Evolutionary conservation across 73 alveolate genomes (phyloP).

Genomic region (Paramecium bursaria): DNA sequence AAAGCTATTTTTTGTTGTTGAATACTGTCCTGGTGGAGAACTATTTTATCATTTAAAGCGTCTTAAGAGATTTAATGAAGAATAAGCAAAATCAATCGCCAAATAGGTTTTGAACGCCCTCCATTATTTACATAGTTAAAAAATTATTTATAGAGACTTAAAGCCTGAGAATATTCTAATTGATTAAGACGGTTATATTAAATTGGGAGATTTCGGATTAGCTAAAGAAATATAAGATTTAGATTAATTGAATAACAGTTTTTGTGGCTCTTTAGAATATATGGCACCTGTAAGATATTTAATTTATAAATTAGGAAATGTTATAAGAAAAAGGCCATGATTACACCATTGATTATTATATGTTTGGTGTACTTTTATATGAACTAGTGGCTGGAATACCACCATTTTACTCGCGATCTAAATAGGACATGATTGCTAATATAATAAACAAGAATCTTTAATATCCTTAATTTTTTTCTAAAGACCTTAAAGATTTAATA

Average conservation of each 20-base stretch:
- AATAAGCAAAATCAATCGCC: constrained; percentile 76
- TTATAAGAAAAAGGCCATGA: constrained; percentile 70
- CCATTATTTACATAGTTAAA: constrained; percentile 75
- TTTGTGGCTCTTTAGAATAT: constrained; percentile 85
- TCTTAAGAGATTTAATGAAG: constrained; percentile 77
- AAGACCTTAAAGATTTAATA: background rate
- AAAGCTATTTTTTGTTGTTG: constrained; percentile 75
- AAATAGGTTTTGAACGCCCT: constrained; percentile 72
- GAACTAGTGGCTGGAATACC: constrained; percentile 79
- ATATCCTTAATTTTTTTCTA: constrained; percentile 30
- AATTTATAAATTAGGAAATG: constrained; percentile 25
- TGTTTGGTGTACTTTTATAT: constrained; percentile 69
- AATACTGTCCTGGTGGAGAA: constrained; percentile 87
- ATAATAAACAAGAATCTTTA: background rate
- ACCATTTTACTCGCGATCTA: constrained; percentile 67
- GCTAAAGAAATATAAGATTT: constrained; percentile 67
- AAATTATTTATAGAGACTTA: constrained; percentile 80
- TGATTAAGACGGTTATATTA: constrained; percentile 79
- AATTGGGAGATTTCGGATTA: constrained; percentile 80
- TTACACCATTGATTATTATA: constrained; percentile 65
- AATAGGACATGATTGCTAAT: constrained; percentile 15
- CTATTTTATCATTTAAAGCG: constrained; percentile 74
- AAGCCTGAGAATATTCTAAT: constrained; percentile 83
- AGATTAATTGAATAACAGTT: constrained; percentile 69
- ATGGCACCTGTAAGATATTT: constrained; percentile 73